phyloP scores from a whole-genome alignment of 495 filamentous ascomycete species.

The Emericellopsis terricola region DNA sequence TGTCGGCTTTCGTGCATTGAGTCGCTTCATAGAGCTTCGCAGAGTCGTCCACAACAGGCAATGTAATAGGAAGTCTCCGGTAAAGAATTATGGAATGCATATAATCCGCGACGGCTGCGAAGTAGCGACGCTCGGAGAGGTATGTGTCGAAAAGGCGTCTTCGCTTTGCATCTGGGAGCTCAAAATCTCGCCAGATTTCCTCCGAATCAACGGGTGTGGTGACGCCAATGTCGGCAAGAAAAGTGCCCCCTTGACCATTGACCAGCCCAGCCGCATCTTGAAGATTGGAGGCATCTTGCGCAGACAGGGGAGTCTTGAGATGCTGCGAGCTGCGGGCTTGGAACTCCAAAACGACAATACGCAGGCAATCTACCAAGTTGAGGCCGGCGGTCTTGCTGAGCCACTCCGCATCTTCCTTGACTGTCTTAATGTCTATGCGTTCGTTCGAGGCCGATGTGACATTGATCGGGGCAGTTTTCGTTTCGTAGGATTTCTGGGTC shows the following conservation, averaged over 20 bases:
- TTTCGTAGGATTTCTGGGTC: slow-evolving; percentile 59
- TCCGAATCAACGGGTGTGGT: slow-evolving; percentile 24
- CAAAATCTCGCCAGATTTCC: slow-evolving; percentile 34
- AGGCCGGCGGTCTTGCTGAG: slow-evolving; percentile 57
- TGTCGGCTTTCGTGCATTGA: slow-evolving; percentile 3
- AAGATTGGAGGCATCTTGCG: slow-evolving; percentile 48
- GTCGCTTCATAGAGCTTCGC: slow-evolving; percentile 1
- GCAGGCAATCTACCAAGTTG: slow-evolving; percentile 66
- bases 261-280: slow-evolving; percentile 44
- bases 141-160: slow-evolving; percentile 47
- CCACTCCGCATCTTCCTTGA: slow-evolving; percentile 78
- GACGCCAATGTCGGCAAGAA: slow-evolving; percentile 24
- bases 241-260: slow-evolving; percentile 28
- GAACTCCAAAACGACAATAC: slow-evolving; percentile 69
- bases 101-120: slow-evolving; percentile 30
- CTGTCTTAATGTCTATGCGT: slow-evolving; percentile 55
- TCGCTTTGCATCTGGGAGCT: slow-evolving; percentile 35
- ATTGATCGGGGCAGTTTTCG: slow-evolving; percentile 81
- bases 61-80: slow-evolving; percentile 7
- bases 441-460: slow-evolving; percentile 50
- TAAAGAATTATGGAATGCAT: slow-evolving; percentile 24
- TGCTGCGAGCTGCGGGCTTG: slow-evolving; percentile 50
- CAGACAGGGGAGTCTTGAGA: slow-evolving; percentile 44
- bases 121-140: slow-evolving; percentile 45
- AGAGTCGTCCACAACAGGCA: neutral